These are phyloP conservation scores for Smittium culicis DNA, from an alignment of 371 early-diverging fungal species.

Conservation along the genomic window DNA sequence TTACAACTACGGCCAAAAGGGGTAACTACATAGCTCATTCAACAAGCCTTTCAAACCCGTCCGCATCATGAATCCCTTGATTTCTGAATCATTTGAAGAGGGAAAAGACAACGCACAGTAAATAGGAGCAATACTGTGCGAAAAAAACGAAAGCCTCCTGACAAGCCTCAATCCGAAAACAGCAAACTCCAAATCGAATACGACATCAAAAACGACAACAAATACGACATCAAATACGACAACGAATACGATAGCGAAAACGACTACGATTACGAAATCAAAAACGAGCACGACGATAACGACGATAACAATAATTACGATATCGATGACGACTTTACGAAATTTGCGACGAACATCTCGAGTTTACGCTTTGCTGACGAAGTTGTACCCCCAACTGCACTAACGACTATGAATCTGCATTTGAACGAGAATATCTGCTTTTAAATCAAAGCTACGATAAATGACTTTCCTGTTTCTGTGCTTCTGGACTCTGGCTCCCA, in stretches of 20 bases:
- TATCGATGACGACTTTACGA: background rate
- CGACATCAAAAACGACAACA: background rate
- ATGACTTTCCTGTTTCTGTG: conserved; percentile 2
- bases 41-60: background rate
- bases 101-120: conserved; percentile 5
- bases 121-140: background rate
- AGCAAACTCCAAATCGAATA: background rate
- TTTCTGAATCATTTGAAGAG: background rate
- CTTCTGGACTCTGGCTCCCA: background rate
- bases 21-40: background rate
- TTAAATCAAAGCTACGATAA: background rate
- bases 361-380: background rate
- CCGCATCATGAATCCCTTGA: background rate
- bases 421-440: conserved; percentile 6
- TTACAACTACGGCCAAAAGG: background rate
- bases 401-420: conserved; percentile 7
- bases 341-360: background rate
- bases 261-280: background rate
- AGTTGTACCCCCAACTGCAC: background rate
- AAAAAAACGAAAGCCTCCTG: background rate
- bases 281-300: background rate
- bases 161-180: conserved; percentile 1
- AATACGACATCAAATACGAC: background rate
- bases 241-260: background rate
- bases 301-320: background rate